Evolutionary conservation across 495 filamentous ascomycete genomes (phyloP).

Genomic region (Penicillium longicatenatum): DNA sequence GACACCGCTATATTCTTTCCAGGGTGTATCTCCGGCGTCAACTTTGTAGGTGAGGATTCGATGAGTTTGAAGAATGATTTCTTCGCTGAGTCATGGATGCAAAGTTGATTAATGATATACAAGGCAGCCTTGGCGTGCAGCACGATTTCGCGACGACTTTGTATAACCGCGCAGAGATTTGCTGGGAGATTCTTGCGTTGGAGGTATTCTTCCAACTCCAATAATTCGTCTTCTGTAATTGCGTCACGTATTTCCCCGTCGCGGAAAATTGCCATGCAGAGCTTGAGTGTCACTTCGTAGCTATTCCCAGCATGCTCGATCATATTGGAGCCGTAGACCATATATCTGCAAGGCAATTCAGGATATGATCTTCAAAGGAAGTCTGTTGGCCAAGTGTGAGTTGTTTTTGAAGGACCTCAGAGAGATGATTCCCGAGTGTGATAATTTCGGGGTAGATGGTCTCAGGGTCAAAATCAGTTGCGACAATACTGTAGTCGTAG

Average conservation of each 20-base stretch:
- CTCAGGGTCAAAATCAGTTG: conserved; percentile 3
- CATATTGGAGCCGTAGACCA: conserved; percentile 18
- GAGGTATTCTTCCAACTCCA: conserved; percentile 1
- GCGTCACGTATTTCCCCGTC: not conserved
- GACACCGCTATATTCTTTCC: conserved; percentile 27
- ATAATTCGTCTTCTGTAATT: not conserved
- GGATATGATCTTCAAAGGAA: not conserved
- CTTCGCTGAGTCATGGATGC: conserved; percentile 26
- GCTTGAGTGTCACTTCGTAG: not conserved
- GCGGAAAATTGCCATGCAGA: conserved; percentile 8
- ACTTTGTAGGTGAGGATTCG: conserved; percentile 27
- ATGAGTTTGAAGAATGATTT: conserved; percentile 35
- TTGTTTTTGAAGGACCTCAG: not conserved
- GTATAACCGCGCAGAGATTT: conserved; percentile 11
- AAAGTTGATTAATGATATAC: conserved; percentile 24
- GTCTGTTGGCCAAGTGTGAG: conserved; percentile 1
- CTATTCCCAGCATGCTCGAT: conserved; percentile 2
- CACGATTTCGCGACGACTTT: conserved; percentile 30
- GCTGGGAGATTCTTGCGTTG: not conserved
- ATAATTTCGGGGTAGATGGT: conserved; percentile 4
- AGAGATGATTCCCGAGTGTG: conserved; percentile 5
- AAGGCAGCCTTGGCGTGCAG: conserved; percentile 36
- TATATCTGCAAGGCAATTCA: conserved; percentile 9
- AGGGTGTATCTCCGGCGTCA: conserved; percentile 15
- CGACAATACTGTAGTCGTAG: conserved; percentile 7